These are phyloP conservation scores for Yamadazyma atlantica DNA, from an alignment of 1,139 yeast genomes.

Conservation along the genomic window DNA sequence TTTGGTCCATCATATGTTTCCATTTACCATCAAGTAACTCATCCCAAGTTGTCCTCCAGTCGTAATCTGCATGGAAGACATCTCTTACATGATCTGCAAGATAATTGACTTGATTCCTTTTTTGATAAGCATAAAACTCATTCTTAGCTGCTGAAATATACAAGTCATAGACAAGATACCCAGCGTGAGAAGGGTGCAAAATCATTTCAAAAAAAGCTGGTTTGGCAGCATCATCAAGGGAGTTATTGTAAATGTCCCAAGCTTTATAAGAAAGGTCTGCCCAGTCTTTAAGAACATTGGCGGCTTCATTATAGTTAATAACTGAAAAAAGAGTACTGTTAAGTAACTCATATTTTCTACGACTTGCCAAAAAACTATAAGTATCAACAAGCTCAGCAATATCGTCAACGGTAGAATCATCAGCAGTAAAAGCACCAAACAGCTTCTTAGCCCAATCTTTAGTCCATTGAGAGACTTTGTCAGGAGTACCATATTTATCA, in stretches of 20 bases:
- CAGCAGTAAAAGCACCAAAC: conserved; percentile 13
- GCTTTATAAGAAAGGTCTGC: conserved; percentile 14
- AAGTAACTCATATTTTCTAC: conserved; percentile 16
- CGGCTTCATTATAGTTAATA: conserved; percentile 17
- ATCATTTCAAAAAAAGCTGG: conserved; percentile 16
- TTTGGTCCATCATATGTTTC: conserved; percentile 18
- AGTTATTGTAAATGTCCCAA: conserved; percentile 15
- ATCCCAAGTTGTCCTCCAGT: conserved; percentile 15
- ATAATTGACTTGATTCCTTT: conserved; percentile 15
- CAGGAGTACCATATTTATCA: conserved; percentile 14
- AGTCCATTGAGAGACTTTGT: conserved; percentile 13
- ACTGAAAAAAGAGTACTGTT: conserved; percentile 14
- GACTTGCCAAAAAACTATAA: conserved; percentile 16
- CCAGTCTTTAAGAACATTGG: conserved; percentile 14
- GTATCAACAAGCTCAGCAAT: conserved; percentile 17
- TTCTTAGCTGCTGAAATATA: conserved; percentile 16
- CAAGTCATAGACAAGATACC: conserved; percentile 16
- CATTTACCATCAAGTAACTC: conserved; percentile 15
- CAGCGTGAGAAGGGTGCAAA: conserved; percentile 16
- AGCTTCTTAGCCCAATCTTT: conserved; percentile 15
- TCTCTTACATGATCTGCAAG: conserved; percentile 14
- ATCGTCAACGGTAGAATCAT: conserved; percentile 8
- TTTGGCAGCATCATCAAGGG: conserved; percentile 13
- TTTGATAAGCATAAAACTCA: conserved; percentile 13
- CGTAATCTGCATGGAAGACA: conserved; percentile 13